Conservation (phyloP, 2,329 filamentous ascomycete species). For the Botrytis medusae region DNA sequence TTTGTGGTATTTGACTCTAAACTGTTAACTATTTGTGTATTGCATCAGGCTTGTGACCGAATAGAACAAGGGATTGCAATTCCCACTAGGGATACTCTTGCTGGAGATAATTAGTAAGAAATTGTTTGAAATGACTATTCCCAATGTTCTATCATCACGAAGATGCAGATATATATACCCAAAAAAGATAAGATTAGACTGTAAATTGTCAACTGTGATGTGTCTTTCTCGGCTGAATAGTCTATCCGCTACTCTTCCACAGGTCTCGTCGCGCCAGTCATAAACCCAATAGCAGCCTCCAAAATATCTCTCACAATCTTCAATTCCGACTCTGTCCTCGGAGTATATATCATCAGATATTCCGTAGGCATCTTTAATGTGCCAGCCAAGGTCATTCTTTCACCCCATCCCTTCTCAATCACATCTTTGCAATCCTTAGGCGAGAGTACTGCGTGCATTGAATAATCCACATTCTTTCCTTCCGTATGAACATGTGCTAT, state of each 20-base stretch:
- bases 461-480: constrained; percentile 30
- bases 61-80: background rate
- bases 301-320: constrained; percentile 30
- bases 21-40: background rate
- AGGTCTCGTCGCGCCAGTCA: constrained; percentile 27
- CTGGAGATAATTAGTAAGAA: too few relatives aligned
- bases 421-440: constrained; percentile 34
- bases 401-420: constrained; percentile 34
- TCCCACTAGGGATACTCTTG: background rate
- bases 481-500: constrained; percentile 33
- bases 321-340: constrained; percentile 31
- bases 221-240: background rate
- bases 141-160: background rate
- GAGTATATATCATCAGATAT: constrained; percentile 34
- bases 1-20: background rate
- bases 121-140: background rate
- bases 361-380: constrained; percentile 29
- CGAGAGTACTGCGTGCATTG: constrained; percentile 31
- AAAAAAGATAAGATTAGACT: too few relatives aligned
- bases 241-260: background rate
- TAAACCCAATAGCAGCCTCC: constrained; percentile 32
- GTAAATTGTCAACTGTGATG: background rate
- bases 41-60: too few relatives aligned
- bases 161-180: background rate
- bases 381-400: constrained; percentile 32